phyloP scores from a whole-genome alignment of 2,329 filamentous ascomycete species.

The Paracamarosporium sp. region DNA sequence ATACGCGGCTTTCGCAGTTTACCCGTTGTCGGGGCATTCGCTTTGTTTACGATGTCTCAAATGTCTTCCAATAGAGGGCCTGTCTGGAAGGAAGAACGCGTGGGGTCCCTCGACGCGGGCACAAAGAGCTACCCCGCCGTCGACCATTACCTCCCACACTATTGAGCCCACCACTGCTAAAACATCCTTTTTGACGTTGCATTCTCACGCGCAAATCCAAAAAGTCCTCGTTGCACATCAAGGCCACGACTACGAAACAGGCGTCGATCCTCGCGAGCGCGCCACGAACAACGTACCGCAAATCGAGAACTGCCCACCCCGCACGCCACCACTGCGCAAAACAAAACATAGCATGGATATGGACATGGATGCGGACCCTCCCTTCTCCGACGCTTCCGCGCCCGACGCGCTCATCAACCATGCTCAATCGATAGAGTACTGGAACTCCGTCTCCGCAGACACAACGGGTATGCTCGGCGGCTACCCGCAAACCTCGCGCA shows the following conservation, averaged over 20 bases:
- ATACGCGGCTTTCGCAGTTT: neutral
- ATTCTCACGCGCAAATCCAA: neutral
- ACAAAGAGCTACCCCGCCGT: conserved; percentile 10
- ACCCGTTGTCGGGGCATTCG: neutral
- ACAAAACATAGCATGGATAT: conserved; percentile 25
- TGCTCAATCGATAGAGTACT: conserved; percentile 56
- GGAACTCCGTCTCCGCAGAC: conserved; percentile 59
- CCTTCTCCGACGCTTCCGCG: conserved; percentile 19
- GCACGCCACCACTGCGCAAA: neutral
- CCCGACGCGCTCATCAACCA: conserved; percentile 55
- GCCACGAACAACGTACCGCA: neutral
- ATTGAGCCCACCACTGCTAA: neutral
- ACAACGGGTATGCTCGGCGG: conserved; percentile 82
- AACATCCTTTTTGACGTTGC: neutral
- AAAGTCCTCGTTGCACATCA: neutral
- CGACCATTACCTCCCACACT: neutral
- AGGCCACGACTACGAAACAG: neutral
- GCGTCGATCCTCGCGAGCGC: neutral
- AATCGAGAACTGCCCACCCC: neutral
- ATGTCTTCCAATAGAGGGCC: neutral
- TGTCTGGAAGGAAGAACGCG: neutral
- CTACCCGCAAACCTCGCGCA: conserved; percentile 70
- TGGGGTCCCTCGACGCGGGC: neutral
- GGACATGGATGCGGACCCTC: conserved; percentile 37
- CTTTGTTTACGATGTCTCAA: too few relatives aligned